Evolutionary conservation across 1,284 basidiomycete genomes (phyloP), one percentile per base, ranked within the genome.

Genomic region (Coniophora puteana): DNA sequence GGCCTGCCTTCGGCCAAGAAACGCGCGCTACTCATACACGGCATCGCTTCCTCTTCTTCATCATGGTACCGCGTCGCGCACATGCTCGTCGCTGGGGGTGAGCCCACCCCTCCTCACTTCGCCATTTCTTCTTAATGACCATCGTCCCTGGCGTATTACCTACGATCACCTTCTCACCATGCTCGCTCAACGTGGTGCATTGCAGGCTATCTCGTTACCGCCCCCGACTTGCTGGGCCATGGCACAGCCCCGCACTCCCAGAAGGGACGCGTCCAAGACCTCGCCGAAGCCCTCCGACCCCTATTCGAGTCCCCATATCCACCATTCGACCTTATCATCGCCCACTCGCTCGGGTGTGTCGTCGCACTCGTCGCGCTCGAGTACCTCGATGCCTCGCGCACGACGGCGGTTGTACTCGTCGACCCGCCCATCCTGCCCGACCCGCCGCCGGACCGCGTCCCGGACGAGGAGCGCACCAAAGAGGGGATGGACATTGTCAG

Each of bases 11-110:
- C n/a, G n/a, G n/a, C n/a, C n/a, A n/a, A n/a, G n/a, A 56, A 52
- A 42, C 43, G 52, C 13, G 54, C 52, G 25, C 20, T 56, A 4
- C 23, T 56, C 35, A 38, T 53, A 29, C 46, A 52, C 36, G 49
- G 49, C 10, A 40, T 54, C 16, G 38, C 41, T 13, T 46, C 31
- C n/a, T 49, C 43, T 22, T 49, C 47, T 29, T 44, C 44, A 14
- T 50, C 52, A 1, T 55, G 49, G 41, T 41, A 51, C 41, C 33
- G 34, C 12, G 50, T 49, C 23, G 50, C 41, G 4, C 34, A 41
- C 33, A 20, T 22, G 5, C 20, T 53, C 11, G 48, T 35, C 4
- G 35, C 26, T n/a, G 28, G 25, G 22, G 47, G 48, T 49, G 22
- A 7, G 27, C 14, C 13, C 11, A 24, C 4, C 13, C 20, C 31